phyloP scores from a whole-genome alignment of 352 stramenopile genomes.

The Pythium sukuiense region DNA sequence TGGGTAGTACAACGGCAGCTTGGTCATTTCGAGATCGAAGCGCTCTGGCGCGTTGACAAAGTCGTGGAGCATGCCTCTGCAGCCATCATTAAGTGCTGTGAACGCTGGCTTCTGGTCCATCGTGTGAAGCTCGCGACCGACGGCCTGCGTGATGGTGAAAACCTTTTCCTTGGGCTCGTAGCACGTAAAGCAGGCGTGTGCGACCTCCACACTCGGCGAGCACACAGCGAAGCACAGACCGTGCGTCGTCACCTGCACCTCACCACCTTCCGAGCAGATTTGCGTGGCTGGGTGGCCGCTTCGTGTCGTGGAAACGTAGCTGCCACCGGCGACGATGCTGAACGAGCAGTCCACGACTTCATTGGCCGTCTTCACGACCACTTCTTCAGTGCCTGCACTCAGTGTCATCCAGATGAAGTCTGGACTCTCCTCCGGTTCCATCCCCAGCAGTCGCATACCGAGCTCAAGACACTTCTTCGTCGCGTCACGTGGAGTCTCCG shows the following conservation, averaged over 20 bases:
- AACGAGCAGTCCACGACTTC: slow-evolving; percentile 77
- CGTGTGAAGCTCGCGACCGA: slow-evolving; percentile 53
- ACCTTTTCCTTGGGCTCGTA: slow-evolving; percentile 74
- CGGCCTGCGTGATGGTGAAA: slow-evolving; percentile 67
- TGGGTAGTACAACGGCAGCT: slow-evolving; percentile 74
- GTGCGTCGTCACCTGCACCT: slow-evolving; percentile 63
- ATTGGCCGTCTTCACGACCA: slow-evolving; percentile 63
- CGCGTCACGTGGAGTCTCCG: slow-evolving; percentile 61
- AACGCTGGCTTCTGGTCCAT: slow-evolving; percentile 79
- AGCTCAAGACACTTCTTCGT: slow-evolving; percentile 59
- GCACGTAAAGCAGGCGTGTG: slow-evolving; percentile 79
- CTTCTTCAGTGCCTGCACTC: slow-evolving; percentile 59
- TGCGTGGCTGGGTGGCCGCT: slow-evolving; percentile 44
- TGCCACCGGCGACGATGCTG: slow-evolving; percentile 47
- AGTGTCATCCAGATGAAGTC: slow-evolving; percentile 81
- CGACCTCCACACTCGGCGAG: slow-evolving; percentile 75
- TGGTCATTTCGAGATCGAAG: slow-evolving; percentile 64
- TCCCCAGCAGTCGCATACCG: slow-evolving; percentile 68
- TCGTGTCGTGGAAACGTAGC: slow-evolving; percentile 22
- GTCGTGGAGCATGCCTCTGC: slow-evolving; percentile 70
- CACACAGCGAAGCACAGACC: slow-evolving; percentile 78
- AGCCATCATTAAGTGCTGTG: slow-evolving; percentile 68
- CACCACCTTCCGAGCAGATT: slow-evolving; percentile 73
- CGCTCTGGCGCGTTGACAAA: slow-evolving; percentile 56
- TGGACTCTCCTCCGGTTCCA: slow-evolving; percentile 72